phyloP scores from a whole-genome alignment of 306 rosid genomes.

The Sicyos edulis region DNA sequence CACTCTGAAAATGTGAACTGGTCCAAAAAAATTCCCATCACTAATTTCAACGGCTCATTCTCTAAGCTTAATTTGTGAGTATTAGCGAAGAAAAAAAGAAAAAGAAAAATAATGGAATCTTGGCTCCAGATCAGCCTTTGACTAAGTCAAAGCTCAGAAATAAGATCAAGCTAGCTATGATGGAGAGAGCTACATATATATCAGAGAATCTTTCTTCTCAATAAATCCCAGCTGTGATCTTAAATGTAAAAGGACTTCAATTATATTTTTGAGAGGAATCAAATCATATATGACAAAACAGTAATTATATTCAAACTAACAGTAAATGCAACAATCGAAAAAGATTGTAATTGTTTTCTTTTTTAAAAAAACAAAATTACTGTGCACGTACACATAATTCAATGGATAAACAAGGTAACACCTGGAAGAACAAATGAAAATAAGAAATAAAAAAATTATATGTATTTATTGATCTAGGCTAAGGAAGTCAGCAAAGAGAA shows the following conservation, averaged over 20 bases:
- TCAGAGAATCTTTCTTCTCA: slow-evolving; percentile 21
- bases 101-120: not conserved
- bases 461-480: not conserved
- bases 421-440: not conserved
- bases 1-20: no score
- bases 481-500: not conserved
- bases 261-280: not conserved
- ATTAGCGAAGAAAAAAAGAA: no score
- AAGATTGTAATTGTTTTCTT: not conserved
- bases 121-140: slow-evolving; percentile 21
- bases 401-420: not conserved
- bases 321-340: not conserved
- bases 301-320: not conserved
- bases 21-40: no score
- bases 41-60: no score
- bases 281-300: not conserved
- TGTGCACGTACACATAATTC: not conserved
- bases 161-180: slow-evolving; percentile 12
- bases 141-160: slow-evolving; percentile 24
- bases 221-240: not conserved
- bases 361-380: no score
- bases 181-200: slow-evolving; percentile 13
- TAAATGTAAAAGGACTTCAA: slow-evolving; percentile 2
- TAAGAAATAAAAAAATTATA: not conserved
- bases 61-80: no score